These are phyloP conservation scores for Fusarium equiseti DNA, from an alignment of 2,329 filamentous ascomycete genomes.

Conservation along the genomic window DNA sequence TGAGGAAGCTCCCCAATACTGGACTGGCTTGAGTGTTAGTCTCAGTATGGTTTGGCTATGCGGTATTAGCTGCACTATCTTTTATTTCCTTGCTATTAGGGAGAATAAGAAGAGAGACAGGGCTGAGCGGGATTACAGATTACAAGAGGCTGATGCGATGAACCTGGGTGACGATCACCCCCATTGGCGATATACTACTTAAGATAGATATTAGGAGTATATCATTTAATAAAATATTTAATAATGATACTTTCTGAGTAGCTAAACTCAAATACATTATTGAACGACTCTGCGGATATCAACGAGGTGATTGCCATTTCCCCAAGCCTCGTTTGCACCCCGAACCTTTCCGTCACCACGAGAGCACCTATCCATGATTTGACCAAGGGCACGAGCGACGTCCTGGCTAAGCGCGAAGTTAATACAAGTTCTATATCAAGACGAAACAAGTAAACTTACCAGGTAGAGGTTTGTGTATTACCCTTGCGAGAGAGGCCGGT, in stretches of 20 bases:
- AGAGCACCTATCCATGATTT: not conserved
- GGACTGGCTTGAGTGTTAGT: slow-evolving; percentile 15
- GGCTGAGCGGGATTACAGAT: slow-evolving; percentile 14
- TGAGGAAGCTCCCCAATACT: slow-evolving; percentile 14
- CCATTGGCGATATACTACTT: slow-evolving; percentile 15
- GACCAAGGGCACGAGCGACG: not conserved
- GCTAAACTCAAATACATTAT: fast-evolving
- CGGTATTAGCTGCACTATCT: not conserved
- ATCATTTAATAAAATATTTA: no score
- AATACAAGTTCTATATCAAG: fast-evolving
- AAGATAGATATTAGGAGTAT: not conserved
- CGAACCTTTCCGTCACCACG: not conserved
- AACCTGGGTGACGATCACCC: slow-evolving; percentile 15
- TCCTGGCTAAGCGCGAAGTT: not conserved
- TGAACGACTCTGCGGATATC: not conserved
- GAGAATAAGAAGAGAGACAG: slow-evolving; percentile 30
- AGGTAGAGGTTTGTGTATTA: slow-evolving; percentile 4
- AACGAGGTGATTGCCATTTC: not conserved
- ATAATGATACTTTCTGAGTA: no score
- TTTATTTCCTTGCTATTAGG: slow-evolving; percentile 4
- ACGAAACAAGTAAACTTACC: not conserved
- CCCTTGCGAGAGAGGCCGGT: not conserved
- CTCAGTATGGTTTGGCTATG: slow-evolving; percentile 22
- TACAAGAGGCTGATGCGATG: not conserved
- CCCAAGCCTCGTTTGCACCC: not conserved